A percentile compares a stretch with the other conserved stretches of the same genome.
Evolutionary conservation across 345 rosid genomes (phyloP).

Genomic region (Durio zibethinus): DNA sequence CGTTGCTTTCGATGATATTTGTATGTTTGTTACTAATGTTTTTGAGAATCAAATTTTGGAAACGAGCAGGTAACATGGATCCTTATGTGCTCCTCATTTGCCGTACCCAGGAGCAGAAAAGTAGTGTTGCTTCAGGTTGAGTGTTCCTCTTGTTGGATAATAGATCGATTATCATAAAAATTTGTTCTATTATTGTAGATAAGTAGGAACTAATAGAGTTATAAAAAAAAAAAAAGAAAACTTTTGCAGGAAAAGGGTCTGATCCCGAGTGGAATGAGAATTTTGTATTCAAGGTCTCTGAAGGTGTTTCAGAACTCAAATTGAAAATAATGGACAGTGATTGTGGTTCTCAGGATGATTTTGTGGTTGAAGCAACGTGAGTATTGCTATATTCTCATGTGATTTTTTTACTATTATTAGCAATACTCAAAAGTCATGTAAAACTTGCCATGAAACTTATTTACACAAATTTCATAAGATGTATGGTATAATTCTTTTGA

Average conservation of each 20-base stretch:
- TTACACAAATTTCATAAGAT: background rate
- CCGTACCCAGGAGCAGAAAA: conserved; percentile 69
- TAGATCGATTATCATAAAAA: background rate
- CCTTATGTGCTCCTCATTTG: conserved; percentile 63
- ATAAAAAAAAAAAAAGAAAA: too few relatives aligned
- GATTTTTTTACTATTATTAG: background rate
- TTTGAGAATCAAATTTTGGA: background rate
- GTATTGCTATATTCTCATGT: conserved; percentile 9
- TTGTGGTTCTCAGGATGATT: conserved; percentile 47
- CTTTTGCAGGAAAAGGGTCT: conserved; percentile 50
- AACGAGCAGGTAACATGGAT: conserved; percentile 55
- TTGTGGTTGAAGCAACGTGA: conserved; percentile 69
- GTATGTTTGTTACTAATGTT: background rate
- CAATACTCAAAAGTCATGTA: too few relatives aligned
- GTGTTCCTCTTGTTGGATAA: too few relatives aligned
- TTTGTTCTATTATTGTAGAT: background rate
- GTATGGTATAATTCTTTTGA: too few relatives aligned
- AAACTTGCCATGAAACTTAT: background rate
- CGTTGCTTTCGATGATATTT: too few relatives aligned
- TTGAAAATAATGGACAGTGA: conserved; percentile 75
- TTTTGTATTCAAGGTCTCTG: conserved; percentile 58
- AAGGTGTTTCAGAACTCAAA: conserved; percentile 44
- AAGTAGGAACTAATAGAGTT: background rate
- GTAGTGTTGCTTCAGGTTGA: conserved; percentile 73
- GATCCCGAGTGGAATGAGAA: conserved; percentile 82